Conservation (phyloP, 306 rosid species). For the Arachis hypogaea region DNA sequence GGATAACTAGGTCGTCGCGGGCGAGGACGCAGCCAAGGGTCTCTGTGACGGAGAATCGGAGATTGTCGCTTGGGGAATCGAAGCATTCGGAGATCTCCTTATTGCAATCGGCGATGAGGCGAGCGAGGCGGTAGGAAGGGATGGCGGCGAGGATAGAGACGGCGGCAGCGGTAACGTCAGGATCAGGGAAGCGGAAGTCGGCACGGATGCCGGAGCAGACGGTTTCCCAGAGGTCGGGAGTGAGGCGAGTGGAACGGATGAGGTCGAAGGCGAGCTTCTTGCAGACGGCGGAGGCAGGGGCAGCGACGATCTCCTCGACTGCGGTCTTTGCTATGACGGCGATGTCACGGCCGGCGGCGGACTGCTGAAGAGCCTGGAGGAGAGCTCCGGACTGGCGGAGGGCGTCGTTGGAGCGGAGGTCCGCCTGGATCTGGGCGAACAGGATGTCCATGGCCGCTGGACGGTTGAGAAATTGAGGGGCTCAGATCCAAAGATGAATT, state of each 20-base stretch:
- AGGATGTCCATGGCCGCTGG: conserved; percentile 72
- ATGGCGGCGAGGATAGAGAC: conserved; percentile 92
- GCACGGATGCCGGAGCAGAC: conserved; percentile 80
- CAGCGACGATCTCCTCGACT: conserved; percentile 94
- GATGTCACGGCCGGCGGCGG: conserved; percentile 96
- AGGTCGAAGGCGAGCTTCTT: conserved; percentile 95
- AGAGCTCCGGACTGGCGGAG: conserved; percentile 97
- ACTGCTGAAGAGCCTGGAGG: conserved; percentile 96
- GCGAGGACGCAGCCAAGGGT: conserved; percentile 93
- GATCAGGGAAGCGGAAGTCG: conserved; percentile 93
- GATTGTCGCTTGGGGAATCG: conserved; percentile 76
- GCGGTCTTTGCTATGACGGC: conserved; percentile 90
- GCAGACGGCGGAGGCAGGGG: conserved; percentile 94
- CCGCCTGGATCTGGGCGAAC: conserved; percentile 98
- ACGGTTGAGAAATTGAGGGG: background rate
- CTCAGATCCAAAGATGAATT: conserved; percentile 33
- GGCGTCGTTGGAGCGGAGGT: conserved; percentile 96
- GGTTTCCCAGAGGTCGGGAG: conserved; percentile 94
- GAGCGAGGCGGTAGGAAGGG: conserved; percentile 77
- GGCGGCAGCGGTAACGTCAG: conserved; percentile 95
- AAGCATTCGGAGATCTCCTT: conserved; percentile 85
- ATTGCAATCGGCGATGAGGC: conserved; percentile 75
- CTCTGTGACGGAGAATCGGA: conserved; percentile 84
- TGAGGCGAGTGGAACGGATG: conserved; percentile 94
- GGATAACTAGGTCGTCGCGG: conserved; percentile 92